Evolutionary conservation across 345 rosid genomes (phyloP), one percentile per base, ranked within the genome.

Genomic region (Eutrema yunnanense): DNA sequence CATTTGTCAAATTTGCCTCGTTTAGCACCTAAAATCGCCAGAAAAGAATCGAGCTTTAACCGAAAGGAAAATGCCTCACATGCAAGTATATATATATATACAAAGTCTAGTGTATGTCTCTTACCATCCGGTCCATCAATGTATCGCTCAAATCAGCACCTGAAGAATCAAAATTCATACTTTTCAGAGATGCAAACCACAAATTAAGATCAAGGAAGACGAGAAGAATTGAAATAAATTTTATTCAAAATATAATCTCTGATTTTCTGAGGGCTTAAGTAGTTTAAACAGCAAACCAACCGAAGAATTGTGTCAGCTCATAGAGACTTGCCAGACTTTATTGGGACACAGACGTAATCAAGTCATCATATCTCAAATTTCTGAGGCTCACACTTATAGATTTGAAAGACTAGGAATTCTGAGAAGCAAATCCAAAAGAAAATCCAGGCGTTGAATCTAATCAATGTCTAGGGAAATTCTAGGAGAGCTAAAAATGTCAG

Each of bases 131-230:
- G 80, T 94, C 98, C 98, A 94, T 94, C 79, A 94, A 81, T 57
- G 98, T 94, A 82, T 91, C 98, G 12, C 97, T 94, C 81, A 94
- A 83, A 80, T 94, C 98, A 7, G 98, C 98, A 74, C 97, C 98
- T 91, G 87, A 56, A 54, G 55, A n/a, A 16, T 36, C 60, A 62
- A 73, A 32, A 62, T 22, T 11, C 38, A 30, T 4, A 40, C 10
- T 52, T 71, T 49, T n/a, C 6, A 60, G n/a, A 43, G 59, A 67
- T 74, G 13, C 38, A 48, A 65, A 57, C 47, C 40, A 62, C 16
- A 34, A 52, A 10, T 27, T 5, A 27, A 42, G 53, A 72, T 47
- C 4, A 2, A 62, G 14, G 48, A 10, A 46, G 9, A 34, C 0
- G 30, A 69, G 12, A 57, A 48, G 16, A 10, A 6, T 33, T 3